Evolutionary conservation across 345 rosid species (phyloP).

Genomic region (Tarenaya hassleriana): DNA sequence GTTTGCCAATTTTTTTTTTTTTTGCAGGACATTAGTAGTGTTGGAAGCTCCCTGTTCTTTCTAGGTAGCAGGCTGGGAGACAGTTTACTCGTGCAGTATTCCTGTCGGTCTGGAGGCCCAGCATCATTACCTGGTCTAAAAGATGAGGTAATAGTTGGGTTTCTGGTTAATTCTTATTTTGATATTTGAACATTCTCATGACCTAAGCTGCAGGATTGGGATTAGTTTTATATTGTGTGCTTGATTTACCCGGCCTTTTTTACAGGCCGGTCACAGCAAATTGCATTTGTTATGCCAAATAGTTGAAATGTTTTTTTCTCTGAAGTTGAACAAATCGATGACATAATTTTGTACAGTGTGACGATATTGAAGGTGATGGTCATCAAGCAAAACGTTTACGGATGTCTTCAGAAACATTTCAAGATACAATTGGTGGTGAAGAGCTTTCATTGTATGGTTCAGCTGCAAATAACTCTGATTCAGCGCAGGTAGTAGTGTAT

Average conservation of each 20-base stretch:
- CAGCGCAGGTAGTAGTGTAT: constrained; percentile 79
- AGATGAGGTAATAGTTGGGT: constrained; percentile 64
- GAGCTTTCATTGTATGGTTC: constrained; percentile 89
- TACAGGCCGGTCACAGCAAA: constrained; percentile 15
- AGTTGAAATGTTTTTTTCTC: not conserved
- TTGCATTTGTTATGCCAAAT: not conserved
- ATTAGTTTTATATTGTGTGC: not conserved
- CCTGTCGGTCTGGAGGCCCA: constrained; percentile 59
- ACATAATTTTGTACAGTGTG: constrained; percentile 45
- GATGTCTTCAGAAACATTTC: constrained; percentile 76
- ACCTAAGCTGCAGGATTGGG: not conserved
- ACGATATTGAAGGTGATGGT: constrained; percentile 82
- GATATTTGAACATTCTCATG: not conserved
- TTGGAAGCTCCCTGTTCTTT: constrained; percentile 80
- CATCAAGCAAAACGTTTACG: constrained; percentile 74
- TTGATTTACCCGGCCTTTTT: constrained; percentile 4
- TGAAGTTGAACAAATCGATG: constrained; percentile 9
- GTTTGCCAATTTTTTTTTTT: constrained; percentile 27
- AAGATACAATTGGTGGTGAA: constrained; percentile 80
- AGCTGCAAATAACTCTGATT: constrained; percentile 66
- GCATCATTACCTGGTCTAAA: constrained; percentile 50
- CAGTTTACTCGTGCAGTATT: constrained; percentile 91
- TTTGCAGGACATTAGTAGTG: constrained; percentile 67
- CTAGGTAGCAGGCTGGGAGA: constrained; percentile 94
- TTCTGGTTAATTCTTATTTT: not conserved